These are phyloP conservation scores for Exophiala spinifera DNA, from an alignment of 2,329 filamentous ascomycete species.

Conservation along the genomic window DNA sequence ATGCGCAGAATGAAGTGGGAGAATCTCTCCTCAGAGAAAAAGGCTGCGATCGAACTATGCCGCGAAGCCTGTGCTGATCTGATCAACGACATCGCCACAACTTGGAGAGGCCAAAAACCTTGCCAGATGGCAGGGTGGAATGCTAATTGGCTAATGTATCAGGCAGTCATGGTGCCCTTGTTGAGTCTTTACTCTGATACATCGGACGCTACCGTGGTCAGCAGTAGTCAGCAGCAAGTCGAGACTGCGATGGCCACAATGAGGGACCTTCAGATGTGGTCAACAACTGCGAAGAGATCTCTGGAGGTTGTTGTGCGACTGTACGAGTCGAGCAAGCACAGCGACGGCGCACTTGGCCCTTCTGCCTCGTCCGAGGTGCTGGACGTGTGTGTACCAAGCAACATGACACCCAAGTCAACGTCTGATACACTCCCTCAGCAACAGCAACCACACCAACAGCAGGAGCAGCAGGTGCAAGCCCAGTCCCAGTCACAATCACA, in stretches of 20 bases:
- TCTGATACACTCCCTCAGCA: slow-evolving; percentile 8
- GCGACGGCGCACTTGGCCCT: slow-evolving; percentile 17
- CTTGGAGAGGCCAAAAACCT: slow-evolving; percentile 55
- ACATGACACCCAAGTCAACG: slow-evolving; percentile 10
- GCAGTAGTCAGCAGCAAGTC: slow-evolving; percentile 58
- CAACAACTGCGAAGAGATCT: slow-evolving; percentile 60
- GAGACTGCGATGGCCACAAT: slow-evolving; percentile 43
- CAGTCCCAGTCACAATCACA: not conserved
- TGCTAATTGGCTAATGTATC: slow-evolving; percentile 77
- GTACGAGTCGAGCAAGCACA: slow-evolving; percentile 54
- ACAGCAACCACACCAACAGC: slow-evolving; percentile 2
- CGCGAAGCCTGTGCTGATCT: slow-evolving; percentile 66
- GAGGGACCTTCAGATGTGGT: slow-evolving; percentile 61
- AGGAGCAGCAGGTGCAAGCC: no score
- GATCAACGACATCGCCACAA: slow-evolving; percentile 68
- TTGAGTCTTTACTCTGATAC: slow-evolving; percentile 70
- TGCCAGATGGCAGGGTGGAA: slow-evolving; percentile 80
- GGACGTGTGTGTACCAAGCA: slow-evolving; percentile 4
- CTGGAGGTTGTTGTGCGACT: slow-evolving; percentile 63
- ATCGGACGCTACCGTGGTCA: slow-evolving; percentile 42
- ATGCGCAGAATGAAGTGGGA: slow-evolving; percentile 51
- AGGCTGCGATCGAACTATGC: slow-evolving; percentile 65
- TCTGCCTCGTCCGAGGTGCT: slow-evolving; percentile 1
- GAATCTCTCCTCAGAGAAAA: slow-evolving; percentile 58
- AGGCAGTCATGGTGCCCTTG: slow-evolving; percentile 74